Conservation (phyloP, 2,329 filamentous ascomycete species). For the Colletotrichum simmondsii region DNA sequence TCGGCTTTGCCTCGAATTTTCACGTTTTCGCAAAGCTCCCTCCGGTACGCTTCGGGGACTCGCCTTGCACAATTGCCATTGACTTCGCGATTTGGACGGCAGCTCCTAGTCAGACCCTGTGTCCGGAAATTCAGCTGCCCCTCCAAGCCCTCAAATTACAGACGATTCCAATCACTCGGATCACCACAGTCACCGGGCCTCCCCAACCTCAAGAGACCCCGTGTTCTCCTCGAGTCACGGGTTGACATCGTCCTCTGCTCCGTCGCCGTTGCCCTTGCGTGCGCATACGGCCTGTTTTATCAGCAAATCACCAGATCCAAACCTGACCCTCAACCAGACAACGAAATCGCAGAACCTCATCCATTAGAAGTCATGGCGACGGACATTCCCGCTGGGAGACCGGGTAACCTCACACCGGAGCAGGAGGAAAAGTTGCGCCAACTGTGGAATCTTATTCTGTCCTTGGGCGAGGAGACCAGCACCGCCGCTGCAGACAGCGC, state of each 20-base stretch:
- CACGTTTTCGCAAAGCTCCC: not conserved
- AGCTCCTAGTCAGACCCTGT: not conserved
- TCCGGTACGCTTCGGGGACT: conserved; percentile 4
- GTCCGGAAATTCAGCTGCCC: not conserved
- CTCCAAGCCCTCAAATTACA: conserved; percentile 4
- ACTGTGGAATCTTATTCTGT: conserved; percentile 82
- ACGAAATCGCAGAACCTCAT: not conserved
- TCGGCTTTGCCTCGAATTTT: conserved; percentile 28
- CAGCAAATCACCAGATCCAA: not conserved
- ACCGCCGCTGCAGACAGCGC: conserved; percentile 38
- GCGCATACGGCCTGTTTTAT: conserved; percentile 26
- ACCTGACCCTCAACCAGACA: not conserved
- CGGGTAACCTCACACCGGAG: conserved; percentile 88
- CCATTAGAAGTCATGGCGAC: conserved; percentile 49
- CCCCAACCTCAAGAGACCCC: conserved; percentile 1
- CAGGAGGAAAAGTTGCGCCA: conserved; percentile 90
- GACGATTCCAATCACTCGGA: conserved; percentile 1
- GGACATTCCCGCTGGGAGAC: conserved; percentile 73
- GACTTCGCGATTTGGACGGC: not conserved
- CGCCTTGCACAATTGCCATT: conserved; percentile 1
- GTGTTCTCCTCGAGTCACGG: conserved; percentile 29
- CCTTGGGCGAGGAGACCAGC: conserved; percentile 59
- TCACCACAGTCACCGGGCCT: not conserved
- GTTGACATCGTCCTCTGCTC: conserved; percentile 25
- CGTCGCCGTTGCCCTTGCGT: conserved; percentile 25